Percentiles rank a stretch among this genome's conserved stretches.
Evolutionary conservation across 2,329 filamentous ascomycete species (phyloP).

Genomic region (Aspergillus sp.): DNA sequence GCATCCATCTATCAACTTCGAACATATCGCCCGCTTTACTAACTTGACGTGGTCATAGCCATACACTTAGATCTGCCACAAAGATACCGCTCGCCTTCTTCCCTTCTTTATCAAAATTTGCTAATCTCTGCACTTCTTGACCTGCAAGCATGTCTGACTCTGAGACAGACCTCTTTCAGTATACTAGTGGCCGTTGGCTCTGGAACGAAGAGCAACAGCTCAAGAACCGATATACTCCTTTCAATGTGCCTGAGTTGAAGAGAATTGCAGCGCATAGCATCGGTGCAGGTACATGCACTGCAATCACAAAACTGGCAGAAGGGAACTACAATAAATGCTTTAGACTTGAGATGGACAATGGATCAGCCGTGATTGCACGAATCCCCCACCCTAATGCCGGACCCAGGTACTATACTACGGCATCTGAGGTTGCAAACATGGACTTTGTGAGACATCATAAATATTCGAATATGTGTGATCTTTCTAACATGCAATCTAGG

Average conservation of each 20-base stretch:
- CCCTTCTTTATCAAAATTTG: no score
- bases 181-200: slow-evolving; percentile 38
- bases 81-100: no score
- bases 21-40: no score
- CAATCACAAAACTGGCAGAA: slow-evolving; percentile 42
- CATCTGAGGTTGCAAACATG: slow-evolving; percentile 30
- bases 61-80: no score
- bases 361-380: slow-evolving; percentile 22
- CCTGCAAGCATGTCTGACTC: not conserved
- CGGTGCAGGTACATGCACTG: slow-evolving; percentile 32
- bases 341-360: slow-evolving; percentile 28
- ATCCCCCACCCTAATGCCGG: slow-evolving; percentile 29
- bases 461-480: no score
- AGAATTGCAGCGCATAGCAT: slow-evolving; percentile 32
- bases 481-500: slow-evolving; percentile 12
- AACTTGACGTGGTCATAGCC: no score
- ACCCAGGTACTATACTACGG: slow-evolving; percentile 24
- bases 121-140: no score
- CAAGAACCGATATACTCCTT: slow-evolving; percentile 33
- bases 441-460: slow-evolving; percentile 22
- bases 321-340: slow-evolving; percentile 41
- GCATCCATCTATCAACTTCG: no score
- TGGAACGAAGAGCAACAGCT: slow-evolving; percentile 40
- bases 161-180: slow-evolving; percentile 27
- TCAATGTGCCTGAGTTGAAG: slow-evolving; percentile 40